Evolutionary conservation across 2,329 filamentous ascomycete genomes (phyloP).

Genomic region (Colletotrichum shisoi): DNA sequence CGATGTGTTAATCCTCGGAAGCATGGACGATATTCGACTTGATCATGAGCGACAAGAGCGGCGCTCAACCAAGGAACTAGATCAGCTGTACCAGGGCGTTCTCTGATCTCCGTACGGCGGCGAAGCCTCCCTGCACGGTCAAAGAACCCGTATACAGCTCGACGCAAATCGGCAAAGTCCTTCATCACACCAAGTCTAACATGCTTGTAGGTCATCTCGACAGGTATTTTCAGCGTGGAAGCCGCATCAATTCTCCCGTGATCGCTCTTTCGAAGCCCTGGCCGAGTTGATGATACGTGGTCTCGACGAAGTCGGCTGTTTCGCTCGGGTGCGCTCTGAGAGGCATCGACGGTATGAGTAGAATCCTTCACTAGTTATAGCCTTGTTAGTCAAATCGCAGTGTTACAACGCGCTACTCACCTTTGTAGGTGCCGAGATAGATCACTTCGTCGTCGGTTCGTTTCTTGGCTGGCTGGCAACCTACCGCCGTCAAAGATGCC

Average conservation of each 20-base stretch:
- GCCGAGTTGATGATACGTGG: background rate
- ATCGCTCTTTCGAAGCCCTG: background rate
- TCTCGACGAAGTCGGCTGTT: background rate
- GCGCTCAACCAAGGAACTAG: background rate
- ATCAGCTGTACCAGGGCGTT: background rate
- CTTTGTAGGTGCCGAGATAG: background rate
- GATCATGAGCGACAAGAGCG: background rate
- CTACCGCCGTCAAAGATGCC: background rate
- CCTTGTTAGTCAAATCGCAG: background rate
- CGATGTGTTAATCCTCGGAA: background rate
- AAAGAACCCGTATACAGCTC: background rate
- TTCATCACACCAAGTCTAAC: background rate
- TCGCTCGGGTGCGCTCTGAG: background rate
- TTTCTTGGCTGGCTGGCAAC: background rate
- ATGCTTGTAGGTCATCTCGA: conserved; percentile 3
- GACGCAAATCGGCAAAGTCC: background rate
- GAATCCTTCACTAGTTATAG: background rate
- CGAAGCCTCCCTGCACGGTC: background rate
- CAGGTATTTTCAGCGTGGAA: background rate
- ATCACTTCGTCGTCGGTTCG: background rate
- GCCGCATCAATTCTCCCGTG: background rate
- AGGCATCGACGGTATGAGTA: background rate
- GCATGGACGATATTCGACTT: background rate
- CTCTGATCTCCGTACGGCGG: background rate
- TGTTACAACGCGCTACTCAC: background rate